Evolutionary conservation across 257 asterid genomes (phyloP).

Genomic region (Plantago major): DNA sequence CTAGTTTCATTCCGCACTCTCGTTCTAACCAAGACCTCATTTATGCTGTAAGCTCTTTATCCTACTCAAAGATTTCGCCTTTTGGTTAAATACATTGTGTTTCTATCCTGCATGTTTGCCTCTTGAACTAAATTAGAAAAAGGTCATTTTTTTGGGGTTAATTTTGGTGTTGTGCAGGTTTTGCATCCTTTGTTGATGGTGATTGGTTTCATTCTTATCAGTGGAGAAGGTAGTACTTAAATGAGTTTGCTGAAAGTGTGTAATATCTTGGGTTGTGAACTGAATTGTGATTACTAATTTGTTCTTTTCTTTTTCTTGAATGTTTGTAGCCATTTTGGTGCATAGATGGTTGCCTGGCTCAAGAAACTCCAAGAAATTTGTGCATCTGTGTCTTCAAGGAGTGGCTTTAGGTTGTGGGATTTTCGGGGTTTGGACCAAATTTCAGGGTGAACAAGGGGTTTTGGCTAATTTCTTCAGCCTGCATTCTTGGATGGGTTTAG

Average conservation of each 20-base stretch:
- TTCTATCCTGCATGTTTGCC: constrained; percentile 13
- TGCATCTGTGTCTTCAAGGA: constrained; percentile 82
- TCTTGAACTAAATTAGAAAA: background rate
- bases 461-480: constrained; percentile 79
- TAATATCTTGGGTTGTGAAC: constrained; percentile 7
- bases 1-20: constrained; percentile 61
- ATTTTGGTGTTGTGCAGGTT: constrained; percentile 38
- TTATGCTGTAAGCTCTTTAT: constrained; percentile 41
- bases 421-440: constrained; percentile 85
- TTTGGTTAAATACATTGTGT: background rate
- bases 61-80: background rate
- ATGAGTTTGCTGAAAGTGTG: background rate
- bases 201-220: constrained; percentile 79
- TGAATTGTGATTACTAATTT: background rate
- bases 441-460: constrained; percentile 71
- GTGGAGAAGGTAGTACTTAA: constrained; percentile 73
- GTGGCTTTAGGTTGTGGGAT: constrained; percentile 81
- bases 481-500: constrained; percentile 94
- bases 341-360: constrained; percentile 91
- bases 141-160: background rate
- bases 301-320: background rate
- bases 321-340: constrained; percentile 67
- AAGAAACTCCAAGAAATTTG: constrained; percentile 70
- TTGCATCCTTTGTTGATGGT: constrained; percentile 88
- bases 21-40: constrained; percentile 54